Conservation (phyloP, 2,329 filamentous ascomycete species). For the Aspergillus japonicus region DNA sequence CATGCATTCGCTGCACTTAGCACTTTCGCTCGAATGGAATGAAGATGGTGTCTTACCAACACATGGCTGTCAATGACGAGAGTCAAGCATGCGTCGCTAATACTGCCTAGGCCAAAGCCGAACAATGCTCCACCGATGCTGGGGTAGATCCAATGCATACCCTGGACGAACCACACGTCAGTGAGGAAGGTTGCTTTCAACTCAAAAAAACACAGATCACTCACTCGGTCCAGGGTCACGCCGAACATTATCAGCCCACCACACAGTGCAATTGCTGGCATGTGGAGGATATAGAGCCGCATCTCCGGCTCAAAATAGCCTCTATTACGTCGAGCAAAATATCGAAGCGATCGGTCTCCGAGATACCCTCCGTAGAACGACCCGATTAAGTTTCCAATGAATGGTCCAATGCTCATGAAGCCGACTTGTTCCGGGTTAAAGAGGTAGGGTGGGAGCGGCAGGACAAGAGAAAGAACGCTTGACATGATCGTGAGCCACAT, state of each 20-base stretch:
- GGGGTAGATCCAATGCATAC: slow-evolving; percentile 47
- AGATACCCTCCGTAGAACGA: slow-evolving; percentile 42
- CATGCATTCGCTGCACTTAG: too few species aligned
- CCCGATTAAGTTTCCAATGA: slow-evolving; percentile 43
- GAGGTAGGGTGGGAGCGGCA: slow-evolving; percentile 35
- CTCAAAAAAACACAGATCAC: slow-evolving; percentile 7
- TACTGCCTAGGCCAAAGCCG: slow-evolving; percentile 41
- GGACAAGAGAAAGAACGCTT: slow-evolving; percentile 35
- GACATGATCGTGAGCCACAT: slow-evolving; percentile 37
- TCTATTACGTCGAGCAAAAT: slow-evolving; percentile 45
- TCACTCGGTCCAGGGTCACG: slow-evolving; percentile 35
- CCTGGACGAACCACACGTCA: slow-evolving; percentile 23
- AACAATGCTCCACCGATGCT: slow-evolving; percentile 40
- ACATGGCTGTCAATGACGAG: slow-evolving; percentile 40
- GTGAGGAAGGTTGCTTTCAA: not conserved
- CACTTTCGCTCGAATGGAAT: not conserved
- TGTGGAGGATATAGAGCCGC: slow-evolving; percentile 39
- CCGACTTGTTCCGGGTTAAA: slow-evolving; percentile 35
- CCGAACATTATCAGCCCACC: slow-evolving; percentile 48
- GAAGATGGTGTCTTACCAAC: slow-evolving; percentile 26
- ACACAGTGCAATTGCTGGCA: slow-evolving; percentile 42
- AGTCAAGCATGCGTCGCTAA: slow-evolving; percentile 38
- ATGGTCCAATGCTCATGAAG: slow-evolving; percentile 34
- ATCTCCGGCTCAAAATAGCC: slow-evolving; percentile 53
- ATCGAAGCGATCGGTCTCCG: slow-evolving; percentile 42